Evolutionary conservation across 2,329 filamentous ascomycete genomes (phyloP).

Genomic region (Chaetomiaceae sp.): DNA sequence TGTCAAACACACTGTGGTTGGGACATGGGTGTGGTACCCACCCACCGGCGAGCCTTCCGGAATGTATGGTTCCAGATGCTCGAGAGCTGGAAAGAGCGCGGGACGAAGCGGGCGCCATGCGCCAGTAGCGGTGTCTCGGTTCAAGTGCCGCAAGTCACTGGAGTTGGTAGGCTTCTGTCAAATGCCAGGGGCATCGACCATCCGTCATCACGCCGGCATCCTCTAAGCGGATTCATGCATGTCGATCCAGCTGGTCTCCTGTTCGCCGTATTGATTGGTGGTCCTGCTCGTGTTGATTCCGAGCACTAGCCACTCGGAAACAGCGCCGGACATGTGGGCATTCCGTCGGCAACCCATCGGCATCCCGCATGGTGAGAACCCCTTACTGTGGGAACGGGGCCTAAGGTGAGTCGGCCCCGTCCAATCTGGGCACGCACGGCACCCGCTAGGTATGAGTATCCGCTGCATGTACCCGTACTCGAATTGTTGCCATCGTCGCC

Average conservation of each 20-base stretch:
- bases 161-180: no score
- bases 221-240: neutral
- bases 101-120: neutral
- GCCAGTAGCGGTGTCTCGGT: neutral
- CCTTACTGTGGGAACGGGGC: neutral
- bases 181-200: no score
- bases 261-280: neutral
- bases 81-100: neutral
- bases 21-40: neutral
- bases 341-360: no score
- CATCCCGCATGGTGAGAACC: neutral
- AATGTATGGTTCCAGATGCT: neutral
- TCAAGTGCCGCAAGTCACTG: neutral
- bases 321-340: neutral
- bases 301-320: slow-evolving; percentile 2
- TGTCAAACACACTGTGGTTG: slow-evolving; percentile 1
- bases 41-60: neutral
- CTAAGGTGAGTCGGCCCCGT: neutral
- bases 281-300: no score
- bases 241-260: slow-evolving; percentile 7
- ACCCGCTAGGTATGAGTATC: neutral
- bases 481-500: neutral
- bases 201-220: no score
- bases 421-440: neutral
- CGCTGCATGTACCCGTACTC: slow-evolving; percentile 10